A percentile compares a stretch with the other conserved stretches of the same genome.
Conservation (phyloP, 305 asterid species). For the Coffea humblotiana region DNA sequence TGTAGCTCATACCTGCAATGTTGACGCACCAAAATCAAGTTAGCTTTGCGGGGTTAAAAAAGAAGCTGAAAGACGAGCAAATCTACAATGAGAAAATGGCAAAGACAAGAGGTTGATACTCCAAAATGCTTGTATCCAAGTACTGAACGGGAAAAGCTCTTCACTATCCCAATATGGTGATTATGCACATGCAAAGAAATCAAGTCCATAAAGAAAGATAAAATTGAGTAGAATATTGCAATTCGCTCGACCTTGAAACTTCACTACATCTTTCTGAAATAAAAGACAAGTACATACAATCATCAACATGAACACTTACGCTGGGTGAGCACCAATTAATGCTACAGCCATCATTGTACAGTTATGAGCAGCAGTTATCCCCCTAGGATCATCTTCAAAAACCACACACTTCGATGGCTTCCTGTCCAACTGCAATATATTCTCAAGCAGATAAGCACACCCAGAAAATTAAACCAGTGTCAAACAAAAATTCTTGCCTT, state of each 20-base stretch:
- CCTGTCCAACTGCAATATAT: constrained; percentile 70
- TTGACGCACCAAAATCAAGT: background rate
- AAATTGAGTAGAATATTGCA: background rate
- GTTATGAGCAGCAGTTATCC: constrained; percentile 93
- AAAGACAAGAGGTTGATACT: background rate
- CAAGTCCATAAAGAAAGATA: background rate
- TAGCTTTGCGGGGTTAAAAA: background rate
- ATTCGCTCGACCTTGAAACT: background rate
- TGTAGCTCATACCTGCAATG: constrained; percentile 70
- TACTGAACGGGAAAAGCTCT: background rate
- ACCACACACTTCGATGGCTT: constrained; percentile 95
- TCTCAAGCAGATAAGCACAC: background rate
- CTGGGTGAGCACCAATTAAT: constrained; percentile 91
- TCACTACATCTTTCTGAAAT: background rate
- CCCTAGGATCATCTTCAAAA: constrained; percentile 92
- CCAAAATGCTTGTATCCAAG: background rate
- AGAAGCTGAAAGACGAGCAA: background rate
- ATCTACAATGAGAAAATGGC: background rate
- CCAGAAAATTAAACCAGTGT: background rate
- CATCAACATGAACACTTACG: constrained; percentile 44
- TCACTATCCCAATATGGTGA: background rate
- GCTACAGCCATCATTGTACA: constrained; percentile 99
- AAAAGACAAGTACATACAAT: background rate
- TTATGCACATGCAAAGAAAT: background rate
- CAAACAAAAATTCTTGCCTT: background rate